Percentiles rank a stretch among this genome's conserved stretches.
These are phyloP conservation scores for Pichia cactophila DNA, from an alignment of 1,139 yeast species.

Conservation along the genomic window DNA sequence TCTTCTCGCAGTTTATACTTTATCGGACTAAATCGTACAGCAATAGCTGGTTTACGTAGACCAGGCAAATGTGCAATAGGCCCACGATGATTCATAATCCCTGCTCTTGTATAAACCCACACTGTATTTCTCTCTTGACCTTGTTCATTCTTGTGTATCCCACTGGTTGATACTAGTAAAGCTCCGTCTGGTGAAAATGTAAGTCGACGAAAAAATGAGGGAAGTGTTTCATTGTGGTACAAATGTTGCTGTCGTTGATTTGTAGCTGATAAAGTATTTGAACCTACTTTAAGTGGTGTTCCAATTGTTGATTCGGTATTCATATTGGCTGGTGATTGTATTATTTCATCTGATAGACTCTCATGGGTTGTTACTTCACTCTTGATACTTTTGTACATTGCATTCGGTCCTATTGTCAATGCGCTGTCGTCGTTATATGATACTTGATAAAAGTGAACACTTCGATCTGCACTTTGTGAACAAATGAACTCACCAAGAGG, in stretches of 20 bases:
- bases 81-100: conserved; percentile 41
- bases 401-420: conserved; percentile 32
- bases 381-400: conserved; percentile 36
- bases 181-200: conserved; percentile 87
- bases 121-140: conserved; percentile 51
- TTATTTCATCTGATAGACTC: not conserved
- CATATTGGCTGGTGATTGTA: not conserved
- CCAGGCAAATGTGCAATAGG: conserved; percentile 79
- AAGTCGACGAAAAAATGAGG: conserved; percentile 82
- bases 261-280: conserved; percentile 15
- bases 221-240: conserved; percentile 80
- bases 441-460: conserved; percentile 58
- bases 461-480: conserved; percentile 85
- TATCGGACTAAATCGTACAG: conserved; percentile 67
- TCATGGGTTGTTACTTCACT: conserved; percentile 32
- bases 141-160: conserved; percentile 36
- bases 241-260: conserved; percentile 34
- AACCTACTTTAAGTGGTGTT: not conserved
- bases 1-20: conserved; percentile 38
- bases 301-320: not conserved
- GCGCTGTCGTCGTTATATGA: conserved; percentile 20
- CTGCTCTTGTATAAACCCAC: conserved; percentile 65
- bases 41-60: conserved; percentile 76
- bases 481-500: conserved; percentile 70
- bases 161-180: conserved; percentile 75